Evolutionary conservation across 1,139 yeast species (phyloP).

Genomic region (Suhomyces ambrosiae): DNA sequence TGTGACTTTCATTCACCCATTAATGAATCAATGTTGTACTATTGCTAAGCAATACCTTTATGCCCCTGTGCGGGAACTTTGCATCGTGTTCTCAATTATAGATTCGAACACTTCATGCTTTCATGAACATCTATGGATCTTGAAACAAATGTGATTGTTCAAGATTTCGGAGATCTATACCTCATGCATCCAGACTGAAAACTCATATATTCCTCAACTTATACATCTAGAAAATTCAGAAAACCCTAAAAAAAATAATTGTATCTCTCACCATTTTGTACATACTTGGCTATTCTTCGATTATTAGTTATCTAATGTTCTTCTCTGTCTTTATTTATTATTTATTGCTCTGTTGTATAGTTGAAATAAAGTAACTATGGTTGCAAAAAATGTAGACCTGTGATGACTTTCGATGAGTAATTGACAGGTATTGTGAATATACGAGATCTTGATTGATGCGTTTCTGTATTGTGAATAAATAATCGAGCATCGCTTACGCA

Average conservation of each 20-base stretch:
- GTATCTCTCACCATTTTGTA: slow-evolving; percentile 4
- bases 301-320: slow-evolving; percentile 3
- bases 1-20: slow-evolving; percentile 1
- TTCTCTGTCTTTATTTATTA: slow-evolving; percentile 4
- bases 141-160: slow-evolving; percentile 1
- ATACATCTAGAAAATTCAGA: slow-evolving; percentile 5
- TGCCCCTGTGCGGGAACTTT: slow-evolving; percentile 5
- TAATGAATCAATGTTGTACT: slow-evolving; percentile 8
- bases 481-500: neutral
- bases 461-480: no score
- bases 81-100: slow-evolving; percentile 7
- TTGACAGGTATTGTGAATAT: no score
- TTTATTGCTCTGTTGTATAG: slow-evolving; percentile 6
- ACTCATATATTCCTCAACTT: slow-evolving; percentile 1
- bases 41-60: slow-evolving; percentile 3
- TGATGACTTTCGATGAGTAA: neutral
- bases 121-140: slow-evolving; percentile 1
- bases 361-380: neutral
- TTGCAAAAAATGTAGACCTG: neutral
- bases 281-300: slow-evolving; percentile 5
- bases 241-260: slow-evolving; percentile 2
- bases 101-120: slow-evolving; percentile 1
- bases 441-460: no score
- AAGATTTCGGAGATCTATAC: neutral
- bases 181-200: neutral